Evolutionary conservation across 1,139 yeast species (phyloP).

Genomic region (Sugiyamaella castrensis): DNA sequence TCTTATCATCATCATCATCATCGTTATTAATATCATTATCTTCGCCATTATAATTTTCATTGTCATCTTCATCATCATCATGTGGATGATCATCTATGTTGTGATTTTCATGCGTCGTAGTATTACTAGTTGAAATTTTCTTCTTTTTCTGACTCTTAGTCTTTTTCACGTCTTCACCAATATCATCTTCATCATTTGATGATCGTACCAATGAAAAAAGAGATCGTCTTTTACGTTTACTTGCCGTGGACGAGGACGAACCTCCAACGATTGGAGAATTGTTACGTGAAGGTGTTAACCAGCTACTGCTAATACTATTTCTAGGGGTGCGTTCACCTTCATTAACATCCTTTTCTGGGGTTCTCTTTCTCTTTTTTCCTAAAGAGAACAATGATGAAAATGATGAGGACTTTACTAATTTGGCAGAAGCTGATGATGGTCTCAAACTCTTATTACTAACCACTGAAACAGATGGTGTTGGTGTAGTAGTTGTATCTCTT

Average conservation of each 20-base stretch:
- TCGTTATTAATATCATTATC: constrained; percentile 3
- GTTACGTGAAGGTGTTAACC: constrained; percentile 6
- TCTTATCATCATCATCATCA: constrained; percentile 2
- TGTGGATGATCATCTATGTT: neutral
- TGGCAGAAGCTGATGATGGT: neutral
- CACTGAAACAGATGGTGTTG: too few species aligned
- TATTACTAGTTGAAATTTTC: neutral
- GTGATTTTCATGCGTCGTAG: neutral
- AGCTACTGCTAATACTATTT: constrained; percentile 8
- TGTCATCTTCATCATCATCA: constrained; percentile 3
- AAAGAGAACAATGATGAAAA: constrained; percentile 24
- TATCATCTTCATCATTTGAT: constrained; percentile 2
- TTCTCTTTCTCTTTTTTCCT: constrained; percentile 14
- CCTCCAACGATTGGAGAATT: neutral
- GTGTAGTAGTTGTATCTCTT: too few species aligned
- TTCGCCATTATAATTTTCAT: constrained; percentile 6
- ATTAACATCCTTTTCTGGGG: neutral
- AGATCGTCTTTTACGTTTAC: constrained; percentile 15
- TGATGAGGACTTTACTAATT: constrained; percentile 14
- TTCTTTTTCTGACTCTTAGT: neutral
- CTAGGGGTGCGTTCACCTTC: constrained; percentile 5
- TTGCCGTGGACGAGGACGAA: neutral
- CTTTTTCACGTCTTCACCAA: neutral
- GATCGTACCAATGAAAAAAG: constrained; percentile 14
- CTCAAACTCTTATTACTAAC: too few species aligned